Percentiles rank a stretch among this genome's conserved stretches.
Conservation (phyloP, 352 stramenopile genomes). For the Phytophthora syringae region DNA sequence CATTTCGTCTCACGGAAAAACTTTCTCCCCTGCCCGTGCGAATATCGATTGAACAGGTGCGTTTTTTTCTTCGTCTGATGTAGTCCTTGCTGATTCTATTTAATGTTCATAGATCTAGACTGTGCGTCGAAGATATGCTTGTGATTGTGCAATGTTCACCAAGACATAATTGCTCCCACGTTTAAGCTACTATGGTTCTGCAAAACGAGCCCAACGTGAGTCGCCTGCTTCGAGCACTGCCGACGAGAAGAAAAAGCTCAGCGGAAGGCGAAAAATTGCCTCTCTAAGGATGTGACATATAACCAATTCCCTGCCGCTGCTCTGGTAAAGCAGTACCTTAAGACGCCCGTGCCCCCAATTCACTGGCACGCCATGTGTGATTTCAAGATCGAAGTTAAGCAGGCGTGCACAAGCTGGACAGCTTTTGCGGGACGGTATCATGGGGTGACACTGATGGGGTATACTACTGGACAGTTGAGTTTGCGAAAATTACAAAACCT, state of each 20-base stretch:
- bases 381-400: too few relatives aligned
- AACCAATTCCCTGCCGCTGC: neutral
- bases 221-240: constrained; percentile 1
- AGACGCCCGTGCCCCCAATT: too few relatives aligned
- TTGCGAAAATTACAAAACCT: too few relatives aligned
- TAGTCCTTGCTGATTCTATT: neutral
- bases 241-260: constrained; percentile 11
- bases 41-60: neutral
- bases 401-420: too few relatives aligned
- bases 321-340: too few relatives aligned
- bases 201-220: constrained; percentile 1
- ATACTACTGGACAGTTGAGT: too few relatives aligned
- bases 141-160: constrained; percentile 11
- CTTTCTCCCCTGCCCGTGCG: neutral
- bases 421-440: too few relatives aligned
- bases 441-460: too few relatives aligned
- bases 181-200: constrained; percentile 8
- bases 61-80: too few relatives aligned
- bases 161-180: constrained; percentile 14
- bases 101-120: constrained; percentile 8
- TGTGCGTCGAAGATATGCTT: constrained; percentile 5
- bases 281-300: neutral
- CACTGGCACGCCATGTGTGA: too few relatives aligned
- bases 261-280: constrained; percentile 6
- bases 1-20: too few relatives aligned